Evolutionary conservation across 257 asterid genomes (phyloP).

Genomic region (Nicotiana obtusifolia): DNA sequence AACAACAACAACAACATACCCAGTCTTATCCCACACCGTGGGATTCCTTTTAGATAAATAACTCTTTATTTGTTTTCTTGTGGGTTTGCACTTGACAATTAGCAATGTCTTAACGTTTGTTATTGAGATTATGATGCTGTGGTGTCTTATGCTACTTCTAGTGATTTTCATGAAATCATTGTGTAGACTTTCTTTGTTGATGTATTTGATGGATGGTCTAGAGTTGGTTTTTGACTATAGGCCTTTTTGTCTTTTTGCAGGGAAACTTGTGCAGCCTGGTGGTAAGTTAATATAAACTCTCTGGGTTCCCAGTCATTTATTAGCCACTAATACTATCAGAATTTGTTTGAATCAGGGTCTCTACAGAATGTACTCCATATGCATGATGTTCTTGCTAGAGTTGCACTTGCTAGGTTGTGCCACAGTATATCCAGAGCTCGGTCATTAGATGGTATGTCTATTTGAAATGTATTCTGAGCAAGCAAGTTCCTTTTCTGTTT

Average conservation of each 20-base stretch:
- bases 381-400: constrained; percentile 99
- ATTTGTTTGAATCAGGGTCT: constrained; percentile 68
- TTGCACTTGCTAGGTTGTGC: constrained; percentile 93
- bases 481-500: not conserved
- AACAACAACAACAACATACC: too few relatives aligned
- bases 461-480: constrained; percentile 8
- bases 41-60: not conserved
- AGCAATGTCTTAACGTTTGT: not conserved
- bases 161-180: not conserved
- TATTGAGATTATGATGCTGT: not conserved
- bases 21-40: too few relatives aligned
- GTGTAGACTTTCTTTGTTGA: not conserved
- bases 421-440: constrained; percentile 88
- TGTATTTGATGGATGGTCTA: not conserved
- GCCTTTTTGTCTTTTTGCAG: constrained; percentile 45
- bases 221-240: not conserved
- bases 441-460: constrained; percentile 72
- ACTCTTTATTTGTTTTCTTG: not conserved
- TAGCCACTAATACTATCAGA: constrained; percentile 17
- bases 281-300: constrained; percentile 46
- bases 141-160: not conserved
- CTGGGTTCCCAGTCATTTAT: constrained; percentile 12
- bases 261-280: constrained; percentile 82
- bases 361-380: constrained; percentile 94
- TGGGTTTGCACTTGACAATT: not conserved